Conservation (phyloP, 179 eudicot genomes). For the Actinidia polygama region DNA sequence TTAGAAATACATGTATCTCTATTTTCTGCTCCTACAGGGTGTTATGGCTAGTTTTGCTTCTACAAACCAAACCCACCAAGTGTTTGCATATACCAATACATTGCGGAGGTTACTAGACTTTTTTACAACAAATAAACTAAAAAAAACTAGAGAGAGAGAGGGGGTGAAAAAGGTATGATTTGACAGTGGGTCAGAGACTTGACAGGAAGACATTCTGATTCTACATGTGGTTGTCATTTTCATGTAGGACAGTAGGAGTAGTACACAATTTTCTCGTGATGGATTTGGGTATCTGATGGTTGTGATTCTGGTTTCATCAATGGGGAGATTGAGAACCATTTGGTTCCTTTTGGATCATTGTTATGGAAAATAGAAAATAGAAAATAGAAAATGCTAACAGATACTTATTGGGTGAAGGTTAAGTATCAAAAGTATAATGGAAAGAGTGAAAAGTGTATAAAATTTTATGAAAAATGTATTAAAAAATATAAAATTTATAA, state of each 20-base stretch:
- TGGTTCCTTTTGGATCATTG: too few relatives aligned
- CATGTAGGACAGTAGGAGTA: background rate
- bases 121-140: too few relatives aligned
- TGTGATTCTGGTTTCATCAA: background rate
- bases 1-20: background rate
- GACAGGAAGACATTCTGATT: background rate
- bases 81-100: background rate
- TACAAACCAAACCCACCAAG: background rate
- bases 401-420: too few relatives aligned
- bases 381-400: too few relatives aligned
- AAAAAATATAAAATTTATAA: too few relatives aligned
- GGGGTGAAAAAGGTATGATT: slow-evolving; percentile 4
- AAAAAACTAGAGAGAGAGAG: background rate
- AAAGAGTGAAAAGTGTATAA: too few relatives aligned
- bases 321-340: background rate
- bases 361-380: too few relatives aligned
- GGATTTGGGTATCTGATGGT: background rate
- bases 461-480: too few relatives aligned
- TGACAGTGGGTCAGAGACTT: background rate
- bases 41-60: background rate
- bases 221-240: background rate
- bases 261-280: background rate
- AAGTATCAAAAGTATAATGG: too few relatives aligned
- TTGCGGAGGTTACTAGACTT: too few relatives aligned
- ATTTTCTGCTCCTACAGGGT: background rate